Percentiles rank a stretch among this genome's conserved stretches.
Conservation (phyloP, 202 grass and related monocot genomes). For the Hordeum pubiflorum region DNA sequence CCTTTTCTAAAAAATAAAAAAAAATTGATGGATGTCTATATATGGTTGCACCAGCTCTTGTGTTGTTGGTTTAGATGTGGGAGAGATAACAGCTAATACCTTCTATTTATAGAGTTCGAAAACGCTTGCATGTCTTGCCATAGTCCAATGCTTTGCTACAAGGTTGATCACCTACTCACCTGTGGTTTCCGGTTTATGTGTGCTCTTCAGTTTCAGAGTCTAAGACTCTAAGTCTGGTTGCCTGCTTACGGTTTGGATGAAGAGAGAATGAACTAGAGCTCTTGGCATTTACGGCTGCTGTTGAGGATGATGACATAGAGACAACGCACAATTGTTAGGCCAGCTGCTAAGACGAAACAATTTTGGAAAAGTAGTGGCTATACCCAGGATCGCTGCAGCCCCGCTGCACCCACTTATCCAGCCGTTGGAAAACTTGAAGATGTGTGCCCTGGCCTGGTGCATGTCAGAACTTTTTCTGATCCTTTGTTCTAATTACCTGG, state of each 20-base stretch:
- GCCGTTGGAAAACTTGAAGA: too few species aligned
- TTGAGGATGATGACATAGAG: neutral
- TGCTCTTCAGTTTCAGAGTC: neutral
- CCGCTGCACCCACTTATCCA: too few species aligned
- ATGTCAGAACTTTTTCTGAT: too few species aligned
- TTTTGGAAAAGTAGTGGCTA: too few species aligned
- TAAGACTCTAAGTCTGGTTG: neutral
- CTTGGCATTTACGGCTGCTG: neutral
- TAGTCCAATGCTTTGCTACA: neutral
- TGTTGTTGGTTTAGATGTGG: neutral
- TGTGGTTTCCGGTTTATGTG: neutral
- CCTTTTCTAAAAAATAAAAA: too few species aligned
- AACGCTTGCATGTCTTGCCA: neutral
- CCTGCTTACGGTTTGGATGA: neutral
- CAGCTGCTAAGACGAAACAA: neutral
- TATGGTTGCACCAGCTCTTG: neutral
- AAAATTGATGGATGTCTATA: neutral
- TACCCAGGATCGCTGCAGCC: too few species aligned
- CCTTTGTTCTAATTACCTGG: too few species aligned
- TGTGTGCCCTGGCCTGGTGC: too few species aligned
- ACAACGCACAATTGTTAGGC: neutral
- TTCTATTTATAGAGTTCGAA: neutral
- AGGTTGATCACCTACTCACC: neutral
- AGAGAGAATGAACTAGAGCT: neutral
- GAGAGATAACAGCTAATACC: neutral